Evolutionary conservation across 805 yeast species (phyloP), one percentile per base, ranked within the genome.

Genomic region (Starmerella vaccinii): DNA sequence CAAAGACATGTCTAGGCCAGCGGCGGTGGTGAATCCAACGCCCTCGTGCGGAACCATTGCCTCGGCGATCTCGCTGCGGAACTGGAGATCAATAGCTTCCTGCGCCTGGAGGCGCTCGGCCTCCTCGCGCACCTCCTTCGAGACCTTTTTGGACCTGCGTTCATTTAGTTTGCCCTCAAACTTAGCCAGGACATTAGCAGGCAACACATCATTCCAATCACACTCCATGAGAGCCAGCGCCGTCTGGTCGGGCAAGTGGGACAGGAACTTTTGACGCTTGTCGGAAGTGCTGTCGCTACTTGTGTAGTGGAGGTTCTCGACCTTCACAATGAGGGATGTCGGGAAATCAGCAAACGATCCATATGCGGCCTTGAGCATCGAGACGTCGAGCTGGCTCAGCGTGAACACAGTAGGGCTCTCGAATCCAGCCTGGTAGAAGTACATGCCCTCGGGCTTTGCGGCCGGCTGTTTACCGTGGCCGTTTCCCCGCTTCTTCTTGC

Each of bases 191-290:
- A 60, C 62, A 48, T 52, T 61, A 55, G 61, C 62, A 39, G 56
- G 63, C 35, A 61, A 51, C 45, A 59, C 63, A 70, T 70, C 58
- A 61, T 60, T 65, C 97, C 97, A 90, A 62, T 86, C 82, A 47
- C 95, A 76, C 59, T 92, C 97, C 49, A 92, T 63, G 55, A 85
- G 80, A 10, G 88, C 94, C 39, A 90, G 65, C 47, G 82, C 84
- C 0, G 95, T 82, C 1, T 97, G 97, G 26, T 77, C 63, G 0
- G 98, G 97, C 21, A 88, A 66, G 65, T 90, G 90, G 0, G 84
- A 74, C 50, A 92, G 67, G 63, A 84, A 87, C 64, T 87, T 89
- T 63, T 74, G 74, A 57, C 80, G 77, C 47, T 76, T 75, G 2
- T 76, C 59, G 2, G 42, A 33, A 1, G 42, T 9, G 60, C 82